A percentile compares a stretch with the other conserved stretches of the same genome.
Conservation (phyloP, 1,284 basidiomycete species). For the Puccinia coronata region DNA sequence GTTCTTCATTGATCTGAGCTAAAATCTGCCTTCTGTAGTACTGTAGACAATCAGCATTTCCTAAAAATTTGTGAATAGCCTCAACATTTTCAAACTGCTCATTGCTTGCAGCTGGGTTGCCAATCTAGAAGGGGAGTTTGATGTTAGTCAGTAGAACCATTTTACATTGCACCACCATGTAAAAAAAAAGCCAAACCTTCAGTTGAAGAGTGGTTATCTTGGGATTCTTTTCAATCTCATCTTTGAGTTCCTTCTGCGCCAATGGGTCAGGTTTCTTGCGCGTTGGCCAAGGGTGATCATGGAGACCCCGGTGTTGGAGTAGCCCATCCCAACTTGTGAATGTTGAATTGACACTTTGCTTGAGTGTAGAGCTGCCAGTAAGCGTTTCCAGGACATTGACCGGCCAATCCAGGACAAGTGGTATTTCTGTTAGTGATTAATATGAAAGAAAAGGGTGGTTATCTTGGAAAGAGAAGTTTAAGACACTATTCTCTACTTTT, state of each 20-base stretch:
- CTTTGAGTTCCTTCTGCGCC: not conserved
- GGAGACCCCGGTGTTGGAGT: not conserved
- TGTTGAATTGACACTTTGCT: not conserved
- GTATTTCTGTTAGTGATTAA: not conserved
- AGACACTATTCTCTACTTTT: too few species aligned
- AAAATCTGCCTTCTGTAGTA: not conserved
- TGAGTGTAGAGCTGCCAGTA: not conserved
- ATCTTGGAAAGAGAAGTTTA: too few species aligned
- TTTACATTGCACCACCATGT: not conserved
- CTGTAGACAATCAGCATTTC: not conserved
- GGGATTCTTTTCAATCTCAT: not conserved
- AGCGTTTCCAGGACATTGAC: not conserved
- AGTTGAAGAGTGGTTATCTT: not conserved
- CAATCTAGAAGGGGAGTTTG: too few species aligned
- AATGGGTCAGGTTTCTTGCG: not conserved
- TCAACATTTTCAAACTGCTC: not conserved
- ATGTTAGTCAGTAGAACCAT: not conserved
- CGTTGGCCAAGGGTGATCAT: not conserved
- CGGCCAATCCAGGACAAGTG: not conserved
- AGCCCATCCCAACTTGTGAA: not conserved
- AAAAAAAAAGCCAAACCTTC: not conserved
- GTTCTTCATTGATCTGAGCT: not conserved
- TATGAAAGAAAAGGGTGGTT: too few species aligned
- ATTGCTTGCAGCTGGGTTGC: not conserved
- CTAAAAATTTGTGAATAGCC: not conserved